Base-by-base conservation (phyloP, 345 rosid genomes). In the Aquilaria yunnanensis region DNA sequence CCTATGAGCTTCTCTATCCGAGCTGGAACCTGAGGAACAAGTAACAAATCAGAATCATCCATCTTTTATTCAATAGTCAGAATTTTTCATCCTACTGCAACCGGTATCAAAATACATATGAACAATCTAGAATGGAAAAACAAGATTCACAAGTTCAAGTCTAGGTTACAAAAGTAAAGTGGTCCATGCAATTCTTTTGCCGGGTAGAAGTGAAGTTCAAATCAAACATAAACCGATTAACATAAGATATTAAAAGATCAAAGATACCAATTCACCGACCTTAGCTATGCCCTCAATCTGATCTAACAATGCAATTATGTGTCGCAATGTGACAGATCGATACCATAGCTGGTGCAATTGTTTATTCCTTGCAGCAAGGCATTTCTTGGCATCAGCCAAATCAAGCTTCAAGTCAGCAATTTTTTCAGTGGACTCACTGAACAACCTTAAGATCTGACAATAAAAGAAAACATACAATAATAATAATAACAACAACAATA, bases 271-370 rank as follows among this genome's bases (percentile, higher is more conserved):
- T 61, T 57, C 46, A 68, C 85, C 52, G 71, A 95, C 99, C 99
- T 95, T 87, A 53, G 99, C 84, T 76, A 95, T 91, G 83, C 96
- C 86, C 81, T 95, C 99, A 37, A 95, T 87, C 77, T 95, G 99
- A 75, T 95, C 97, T 75, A 95, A 73, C 58, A 88, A 81, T 30
- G 96, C 74, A 75, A 95, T 95, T 67, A 95, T 89, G 79, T 91
- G 99, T 54, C 99, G 87, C 74, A 95, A 74, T 9, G 99, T 95
- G 70, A 91, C 99, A 69, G 99, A 95, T 50, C 99, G 96, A 78
- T 87, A 95, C 99, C 97, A 95, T 66, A 95, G 64, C 74, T 95
- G 99, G 77, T 95, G 97, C 80, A 95, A 80, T 57, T 95, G 99
- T 76, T 91, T 95, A 77, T 80, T 95, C 71, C 96, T 85, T 49